Evolutionary conservation across 768 basidiomycete genomes (phyloP), one percentile per base, ranked within the genome.

Genomic region (Termitomyces heimii): DNA sequence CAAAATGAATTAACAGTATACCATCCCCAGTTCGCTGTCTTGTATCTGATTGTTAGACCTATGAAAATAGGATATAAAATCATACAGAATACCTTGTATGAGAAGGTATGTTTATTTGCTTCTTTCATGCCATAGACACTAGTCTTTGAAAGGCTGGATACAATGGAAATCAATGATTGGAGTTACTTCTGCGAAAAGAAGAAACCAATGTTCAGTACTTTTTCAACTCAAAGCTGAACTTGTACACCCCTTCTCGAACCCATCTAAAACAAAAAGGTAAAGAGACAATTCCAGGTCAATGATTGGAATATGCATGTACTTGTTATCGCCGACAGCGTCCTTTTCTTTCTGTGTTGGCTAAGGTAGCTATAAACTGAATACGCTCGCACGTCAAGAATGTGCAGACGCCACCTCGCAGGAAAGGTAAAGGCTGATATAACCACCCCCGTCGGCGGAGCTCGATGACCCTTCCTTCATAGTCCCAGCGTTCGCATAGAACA

Each of bases 11-110:
- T 20, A 26, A n/a, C 20, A 32, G n/a, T 32, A 58, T 79, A 88
- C 89, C 92, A 94, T 69, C 89, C 90, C 92, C 90, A 92, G 64
- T 92, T 93, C 29, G 88, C 87, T 13, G 90, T 87, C 86, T 89
- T 50, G 13, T 26, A 40, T 20, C 40, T 0, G 2, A 39, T 42
- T 34, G 40, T 46, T 20, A 26, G 54, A n/a, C 22, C 13, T 16
- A n/a, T 4, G 39, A 28, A 26, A 34, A 7, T 14, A 53, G 9
- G 20, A 26, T 24, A 43, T 18, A 28, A 52, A 10, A 39, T 28
- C 18, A 13, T 26, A 8, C 51, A 35, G 3, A 18, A 13, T 51
- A 69, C 77, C 62, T 89, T 86, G 67, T 80, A 83, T 12, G 88
- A 88, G 60, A 94, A 93, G 0, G 86, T 82, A 66, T 92, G 91